Conservation (phyloP, 305 asterid species). For the Plantago rigida region DNA sequence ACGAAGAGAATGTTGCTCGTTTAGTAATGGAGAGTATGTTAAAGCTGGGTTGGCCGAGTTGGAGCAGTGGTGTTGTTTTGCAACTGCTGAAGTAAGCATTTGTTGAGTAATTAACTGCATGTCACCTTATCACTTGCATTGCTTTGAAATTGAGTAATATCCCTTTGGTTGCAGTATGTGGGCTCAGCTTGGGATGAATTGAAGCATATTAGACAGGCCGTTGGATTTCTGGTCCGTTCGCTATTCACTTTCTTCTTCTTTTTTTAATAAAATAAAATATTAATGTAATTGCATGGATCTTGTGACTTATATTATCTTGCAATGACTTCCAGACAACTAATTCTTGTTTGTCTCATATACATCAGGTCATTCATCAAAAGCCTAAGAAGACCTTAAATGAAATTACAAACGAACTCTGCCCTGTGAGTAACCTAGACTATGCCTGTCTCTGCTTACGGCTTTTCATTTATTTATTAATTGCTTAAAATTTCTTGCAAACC, state of each 20-base stretch:
- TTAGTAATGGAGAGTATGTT: constrained; percentile 94
- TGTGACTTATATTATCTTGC: constrained; percentile 2
- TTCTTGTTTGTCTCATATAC: constrained; percentile 14
- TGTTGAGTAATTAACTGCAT: constrained; percentile 2
- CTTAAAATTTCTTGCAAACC: constrained; percentile 12
- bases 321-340: constrained; percentile 16
- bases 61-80: constrained; percentile 91
- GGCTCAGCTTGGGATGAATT: constrained; percentile 97
- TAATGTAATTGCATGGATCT: not conserved
- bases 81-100: constrained; percentile 81
- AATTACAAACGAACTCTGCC: constrained; percentile 85
- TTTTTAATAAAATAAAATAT: no score
- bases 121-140: not conserved
- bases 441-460: constrained; percentile 14
- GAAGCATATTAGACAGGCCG: constrained; percentile 98
- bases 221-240: constrained; percentile 79
- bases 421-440: constrained; percentile 45
- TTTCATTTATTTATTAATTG: not conserved
- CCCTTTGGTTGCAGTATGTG: constrained; percentile 53
- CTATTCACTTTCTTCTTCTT: constrained; percentile 7
- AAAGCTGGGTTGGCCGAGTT: constrained; percentile 90
- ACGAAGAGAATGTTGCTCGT: constrained; percentile 98
- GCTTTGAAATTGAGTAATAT: not conserved
- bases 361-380: constrained; percentile 97
- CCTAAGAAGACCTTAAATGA: constrained; percentile 89